Evolutionary conservation across 805 yeast genomes (phyloP).

Genomic region (Kluyveromyces aestuarii): DNA sequence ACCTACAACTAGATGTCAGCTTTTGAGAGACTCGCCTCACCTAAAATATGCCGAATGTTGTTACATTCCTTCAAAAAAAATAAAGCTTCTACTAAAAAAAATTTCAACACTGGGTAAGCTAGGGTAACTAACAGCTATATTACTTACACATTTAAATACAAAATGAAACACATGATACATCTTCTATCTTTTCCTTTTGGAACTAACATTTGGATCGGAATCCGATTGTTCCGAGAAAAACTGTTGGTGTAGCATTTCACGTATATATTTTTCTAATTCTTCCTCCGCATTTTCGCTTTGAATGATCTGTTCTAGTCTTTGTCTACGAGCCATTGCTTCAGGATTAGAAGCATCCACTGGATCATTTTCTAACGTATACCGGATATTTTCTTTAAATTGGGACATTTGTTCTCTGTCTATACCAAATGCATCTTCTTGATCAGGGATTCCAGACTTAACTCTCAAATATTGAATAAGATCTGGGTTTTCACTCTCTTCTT

Average conservation of each 20-base stretch:
- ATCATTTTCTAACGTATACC: constrained; percentile 46
- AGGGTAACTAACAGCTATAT: too few species aligned
- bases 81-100: too few species aligned
- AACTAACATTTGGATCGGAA: neutral
- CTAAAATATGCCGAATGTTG: too few species aligned
- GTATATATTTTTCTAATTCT: constrained; percentile 57
- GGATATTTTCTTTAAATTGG: constrained; percentile 37
- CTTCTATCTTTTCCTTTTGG: neutral
- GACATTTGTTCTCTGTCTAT: constrained; percentile 24
- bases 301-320: constrained; percentile 58
- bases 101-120: too few species aligned
- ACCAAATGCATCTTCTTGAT: constrained; percentile 13
- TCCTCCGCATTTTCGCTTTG: constrained; percentile 77
- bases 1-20: too few species aligned
- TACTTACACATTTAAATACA: too few species aligned
- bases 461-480: constrained; percentile 62
- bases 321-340: constrained; percentile 48
- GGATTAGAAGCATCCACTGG: constrained; percentile 32
- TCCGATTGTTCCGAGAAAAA: constrained; percentile 12
- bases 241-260: constrained; percentile 56
- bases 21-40: too few species aligned
- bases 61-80: too few species aligned
- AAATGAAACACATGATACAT: too few species aligned
- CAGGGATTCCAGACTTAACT: constrained; percentile 28
- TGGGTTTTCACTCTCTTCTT: constrained; percentile 80